phyloP scores from a whole-genome alignment of 75 land plant species.

The Picea sitchensis region DNA sequence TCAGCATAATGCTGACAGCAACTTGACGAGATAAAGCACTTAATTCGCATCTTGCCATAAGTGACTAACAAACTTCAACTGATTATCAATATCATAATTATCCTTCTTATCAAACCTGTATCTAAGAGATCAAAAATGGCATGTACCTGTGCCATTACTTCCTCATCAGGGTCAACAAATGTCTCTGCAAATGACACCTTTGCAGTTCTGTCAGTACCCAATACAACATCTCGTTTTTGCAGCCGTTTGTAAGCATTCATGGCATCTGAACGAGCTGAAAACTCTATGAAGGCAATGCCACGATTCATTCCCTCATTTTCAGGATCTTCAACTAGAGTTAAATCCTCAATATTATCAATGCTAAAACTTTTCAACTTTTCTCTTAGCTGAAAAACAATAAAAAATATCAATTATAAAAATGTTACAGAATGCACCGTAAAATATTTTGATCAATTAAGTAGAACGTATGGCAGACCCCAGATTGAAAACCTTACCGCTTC shows the following conservation, averaged over 20 bases:
- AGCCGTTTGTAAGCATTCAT: constrained; percentile 40
- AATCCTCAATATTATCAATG: constrained; percentile 43
- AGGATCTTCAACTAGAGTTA: constrained; percentile 46
- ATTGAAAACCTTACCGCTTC: constrained; percentile 31
- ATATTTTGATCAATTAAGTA: no score
- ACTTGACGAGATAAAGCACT: not conserved
- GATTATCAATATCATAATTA: no score
- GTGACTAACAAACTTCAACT: no score
- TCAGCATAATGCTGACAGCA: not conserved
- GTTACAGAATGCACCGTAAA: no score
- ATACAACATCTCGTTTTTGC: constrained; percentile 42
- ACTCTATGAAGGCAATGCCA: constrained; percentile 58
- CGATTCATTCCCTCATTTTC: constrained; percentile 40
- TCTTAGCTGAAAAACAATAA: constrained; percentile 18
- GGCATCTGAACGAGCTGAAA: constrained; percentile 39
- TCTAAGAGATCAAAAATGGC: not conserved
- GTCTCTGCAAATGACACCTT: constrained; percentile 65
- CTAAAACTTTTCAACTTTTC: constrained; percentile 34
- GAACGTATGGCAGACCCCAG: no score
- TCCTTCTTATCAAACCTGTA: not conserved
- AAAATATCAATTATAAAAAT: not conserved
- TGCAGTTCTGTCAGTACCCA: constrained; percentile 39
- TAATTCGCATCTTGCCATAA: no score
- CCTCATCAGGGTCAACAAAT: constrained; percentile 55
- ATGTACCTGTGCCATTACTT: constrained; percentile 54